phyloP scores from a whole-genome alignment of 805 yeast genomes.

The Helenozyma baotianmanensis region DNA sequence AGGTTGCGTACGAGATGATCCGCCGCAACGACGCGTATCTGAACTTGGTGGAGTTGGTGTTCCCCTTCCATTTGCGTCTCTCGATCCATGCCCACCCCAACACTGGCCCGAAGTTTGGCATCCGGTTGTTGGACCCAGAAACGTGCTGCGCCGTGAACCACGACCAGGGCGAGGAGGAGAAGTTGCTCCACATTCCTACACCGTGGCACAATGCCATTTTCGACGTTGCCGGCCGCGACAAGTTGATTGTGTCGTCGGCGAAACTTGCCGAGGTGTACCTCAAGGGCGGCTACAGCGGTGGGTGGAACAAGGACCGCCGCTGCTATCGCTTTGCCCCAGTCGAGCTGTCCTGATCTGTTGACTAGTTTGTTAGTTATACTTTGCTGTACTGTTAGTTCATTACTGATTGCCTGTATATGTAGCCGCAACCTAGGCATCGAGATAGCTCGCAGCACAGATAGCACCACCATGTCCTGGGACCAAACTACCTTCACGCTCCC shows the following conservation, averaged over 20 bases:
- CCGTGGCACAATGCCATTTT: conserved; percentile 63
- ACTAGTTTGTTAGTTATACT: no score
- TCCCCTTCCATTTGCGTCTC: conserved; percentile 56
- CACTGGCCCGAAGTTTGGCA: conserved; percentile 57
- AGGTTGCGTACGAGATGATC: conserved; percentile 61
- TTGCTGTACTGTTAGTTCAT: no score
- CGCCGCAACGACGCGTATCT: conserved; percentile 60
- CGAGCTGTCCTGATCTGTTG: no score
- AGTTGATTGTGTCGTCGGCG: conserved; percentile 13
- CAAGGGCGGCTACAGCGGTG: conserved; percentile 12
- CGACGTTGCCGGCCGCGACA: conserved; percentile 32
- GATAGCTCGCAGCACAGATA: neutral
- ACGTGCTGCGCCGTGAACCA: conserved; percentile 45
- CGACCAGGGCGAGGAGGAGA: conserved; percentile 37
- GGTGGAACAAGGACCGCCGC: conserved; percentile 13
- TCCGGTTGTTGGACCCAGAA: conserved; percentile 39
- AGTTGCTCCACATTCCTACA: conserved; percentile 57
- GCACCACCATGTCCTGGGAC: conserved; percentile 42
- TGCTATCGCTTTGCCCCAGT: conserved; percentile 8
- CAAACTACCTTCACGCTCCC: conserved; percentile 52
- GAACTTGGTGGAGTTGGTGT: conserved; percentile 53
- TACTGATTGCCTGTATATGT: no score
- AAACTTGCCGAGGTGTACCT: conserved; percentile 9
- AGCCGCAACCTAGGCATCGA: no score
- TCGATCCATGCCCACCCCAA: conserved; percentile 62